Percentiles rank a stretch among this genome's conserved stretches.
Evolutionary conservation across 495 filamentous ascomycete genomes (phyloP).

Genomic region (Penicillium chermesinum): DNA sequence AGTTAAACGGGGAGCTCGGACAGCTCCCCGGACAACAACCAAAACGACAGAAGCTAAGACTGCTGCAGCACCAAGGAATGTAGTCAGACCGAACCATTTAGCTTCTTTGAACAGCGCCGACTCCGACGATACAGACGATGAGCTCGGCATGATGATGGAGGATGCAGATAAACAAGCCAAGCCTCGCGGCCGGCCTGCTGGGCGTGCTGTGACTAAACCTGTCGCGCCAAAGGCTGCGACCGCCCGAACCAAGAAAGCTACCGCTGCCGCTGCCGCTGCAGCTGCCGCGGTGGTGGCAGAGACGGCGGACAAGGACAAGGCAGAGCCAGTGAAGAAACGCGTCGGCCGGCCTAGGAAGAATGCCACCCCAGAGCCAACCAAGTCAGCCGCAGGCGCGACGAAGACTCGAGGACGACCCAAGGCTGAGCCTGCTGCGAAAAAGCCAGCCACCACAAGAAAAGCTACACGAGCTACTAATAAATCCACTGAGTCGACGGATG

Average conservation of each 20-base stretch:
- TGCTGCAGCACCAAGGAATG: conserved; percentile 11
- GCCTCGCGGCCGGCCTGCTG: conserved; percentile 15
- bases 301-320: conserved; percentile 12
- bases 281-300: conserved; percentile 10
- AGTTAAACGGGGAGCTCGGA: conserved; percentile 31
- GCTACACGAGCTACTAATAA: conserved; percentile 20
- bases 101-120: neutral
- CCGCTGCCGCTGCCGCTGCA: conserved; percentile 7
- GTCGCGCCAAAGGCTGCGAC: conserved; percentile 4
- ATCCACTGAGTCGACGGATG: conserved; percentile 11
- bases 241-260: conserved; percentile 16
- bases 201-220: conserved; percentile 9
- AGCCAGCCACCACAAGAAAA: conserved; percentile 15
- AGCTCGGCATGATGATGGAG: conserved; percentile 31
- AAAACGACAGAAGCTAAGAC: conserved; percentile 17
- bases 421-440: conserved; percentile 8
- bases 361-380: neutral
- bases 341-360: conserved; percentile 32
- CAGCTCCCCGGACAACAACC: conserved; percentile 22
- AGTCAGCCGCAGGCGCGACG: conserved; percentile 1
- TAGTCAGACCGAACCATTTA: neutral
- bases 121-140: conserved; percentile 37
- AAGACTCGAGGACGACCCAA: conserved; percentile 6
- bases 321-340: conserved; percentile 33
- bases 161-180: conserved; percentile 12